These are phyloP conservation scores for Aspergillus asperescens DNA, from an alignment of 495 filamentous ascomycete genomes.

Conservation along the genomic window DNA sequence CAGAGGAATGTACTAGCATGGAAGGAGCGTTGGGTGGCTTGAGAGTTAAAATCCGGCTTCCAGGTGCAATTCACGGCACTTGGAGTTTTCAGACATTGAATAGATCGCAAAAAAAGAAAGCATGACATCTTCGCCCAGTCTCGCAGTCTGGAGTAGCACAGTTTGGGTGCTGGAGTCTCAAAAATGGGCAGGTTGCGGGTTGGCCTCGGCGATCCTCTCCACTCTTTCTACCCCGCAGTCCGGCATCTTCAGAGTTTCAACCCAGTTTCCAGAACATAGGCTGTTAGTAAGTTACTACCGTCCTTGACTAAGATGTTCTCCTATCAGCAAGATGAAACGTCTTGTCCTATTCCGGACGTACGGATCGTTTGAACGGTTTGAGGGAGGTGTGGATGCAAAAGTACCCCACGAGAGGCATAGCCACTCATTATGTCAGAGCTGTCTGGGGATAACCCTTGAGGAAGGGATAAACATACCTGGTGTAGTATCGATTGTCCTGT, in stretches of 20 bases:
- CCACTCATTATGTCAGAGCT: not conserved
- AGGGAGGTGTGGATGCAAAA: not conserved
- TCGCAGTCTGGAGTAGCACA: no score
- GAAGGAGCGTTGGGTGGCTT: not conserved
- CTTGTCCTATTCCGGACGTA: no score
- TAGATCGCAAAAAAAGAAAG: not conserved
- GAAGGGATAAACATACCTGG: not conserved
- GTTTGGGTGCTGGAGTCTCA: not conserved
- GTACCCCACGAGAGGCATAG: not conserved
- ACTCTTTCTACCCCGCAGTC: constrained; percentile 13
- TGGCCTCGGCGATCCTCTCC: constrained; percentile 1
- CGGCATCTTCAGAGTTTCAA: not conserved
- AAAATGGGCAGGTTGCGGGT: not conserved
- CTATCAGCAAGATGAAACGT: not conserved
- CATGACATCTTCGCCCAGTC: no score
- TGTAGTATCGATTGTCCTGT: not conserved
- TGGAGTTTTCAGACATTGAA: not conserved
- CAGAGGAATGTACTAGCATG: not conserved
- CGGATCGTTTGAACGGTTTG: not conserved
- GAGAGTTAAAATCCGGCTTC: not conserved
- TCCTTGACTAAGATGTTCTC: not conserved
- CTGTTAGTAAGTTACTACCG: not conserved
- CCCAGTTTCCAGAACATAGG: not conserved
- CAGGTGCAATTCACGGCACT: not conserved
- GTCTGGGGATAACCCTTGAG: not conserved